Conservation (phyloP, 2,329 filamentous ascomycete genomes). For the Coniochaeta sp. region DNA sequence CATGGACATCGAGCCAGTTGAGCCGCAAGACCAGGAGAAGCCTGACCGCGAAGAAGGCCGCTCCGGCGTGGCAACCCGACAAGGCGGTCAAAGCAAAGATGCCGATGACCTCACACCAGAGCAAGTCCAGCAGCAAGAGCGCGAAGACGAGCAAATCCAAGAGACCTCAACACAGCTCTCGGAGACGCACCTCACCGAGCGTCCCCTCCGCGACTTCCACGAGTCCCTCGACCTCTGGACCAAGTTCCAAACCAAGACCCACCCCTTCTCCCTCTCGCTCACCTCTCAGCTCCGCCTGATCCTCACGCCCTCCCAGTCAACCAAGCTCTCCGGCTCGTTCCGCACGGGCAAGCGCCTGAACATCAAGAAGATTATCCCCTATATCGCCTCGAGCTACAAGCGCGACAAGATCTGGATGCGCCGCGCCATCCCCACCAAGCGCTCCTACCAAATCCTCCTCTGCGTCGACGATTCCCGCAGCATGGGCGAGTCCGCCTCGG, state of each 20-base stretch:
- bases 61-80: slow-evolving; percentile 52
- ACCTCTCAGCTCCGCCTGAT: slow-evolving; percentile 95
- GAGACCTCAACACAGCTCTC: slow-evolving; percentile 59
- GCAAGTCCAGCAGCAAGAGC: slow-evolving; percentile 32
- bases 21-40: slow-evolving; percentile 31
- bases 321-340: slow-evolving; percentile 94
- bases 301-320: slow-evolving; percentile 86
- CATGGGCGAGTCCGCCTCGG: slow-evolving; percentile 76
- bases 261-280: slow-evolving; percentile 77
- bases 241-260: slow-evolving; percentile 75
- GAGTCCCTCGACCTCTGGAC: slow-evolving; percentile 72
- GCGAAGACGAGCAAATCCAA: slow-evolving; percentile 40
- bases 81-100: slow-evolving; percentile 51
- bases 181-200: slow-evolving; percentile 60
- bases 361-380: slow-evolving; percentile 98
- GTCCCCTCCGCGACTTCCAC: slow-evolving; percentile 38
- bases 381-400: slow-evolving; percentile 97
- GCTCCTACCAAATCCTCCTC: slow-evolving; percentile 93
- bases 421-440: slow-evolving; percentile 81
- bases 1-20: slow-evolving; percentile 31
- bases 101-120: slow-evolving; percentile 21
- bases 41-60: slow-evolving; percentile 46
- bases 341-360: slow-evolving; percentile 97
- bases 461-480: slow-evolving; percentile 93
- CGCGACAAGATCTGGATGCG: slow-evolving; percentile 99